These are phyloP conservation scores for Talaromyces ruber DNA, from an alignment of 495 filamentous ascomycete genomes.

Conservation along the genomic window DNA sequence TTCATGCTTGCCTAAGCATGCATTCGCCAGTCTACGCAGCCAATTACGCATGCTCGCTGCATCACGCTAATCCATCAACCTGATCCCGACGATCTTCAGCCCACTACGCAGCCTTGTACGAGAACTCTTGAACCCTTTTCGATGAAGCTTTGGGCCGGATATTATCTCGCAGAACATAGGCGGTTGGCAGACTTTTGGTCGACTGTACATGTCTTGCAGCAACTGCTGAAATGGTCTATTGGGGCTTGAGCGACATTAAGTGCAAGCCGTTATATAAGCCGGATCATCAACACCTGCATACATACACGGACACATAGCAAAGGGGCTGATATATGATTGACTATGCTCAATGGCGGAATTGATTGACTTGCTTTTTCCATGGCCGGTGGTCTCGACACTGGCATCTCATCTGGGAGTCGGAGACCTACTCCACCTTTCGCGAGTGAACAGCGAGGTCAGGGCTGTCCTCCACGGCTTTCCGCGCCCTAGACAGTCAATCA, in stretches of 20 bases:
- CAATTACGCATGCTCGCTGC: neutral
- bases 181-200: neutral
- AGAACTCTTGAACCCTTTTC: neutral
- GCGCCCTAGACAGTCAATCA: neutral
- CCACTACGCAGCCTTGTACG: neutral
- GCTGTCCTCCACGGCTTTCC: constrained; percentile 16
- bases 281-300: neutral
- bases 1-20: neutral
- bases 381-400: constrained; percentile 12
- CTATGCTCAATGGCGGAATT: constrained; percentile 11
- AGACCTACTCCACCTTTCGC: constrained; percentile 14
- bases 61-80: neutral
- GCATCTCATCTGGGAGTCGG: constrained; percentile 12
- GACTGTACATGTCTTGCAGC: neutral
- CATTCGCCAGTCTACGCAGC: neutral
- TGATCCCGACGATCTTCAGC: neutral
- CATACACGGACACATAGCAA: neutral
- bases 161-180: neutral
- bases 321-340: neutral
- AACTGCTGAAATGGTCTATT: neutral
- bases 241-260: neutral
- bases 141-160: neutral
- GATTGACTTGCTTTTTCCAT: constrained; percentile 11
- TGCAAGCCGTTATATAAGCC: neutral
- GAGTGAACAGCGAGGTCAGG: constrained; percentile 11